Evolutionary conservation across 352 stramenopile genomes (phyloP).

Genomic region (Phytophthora pinifolia): DNA sequence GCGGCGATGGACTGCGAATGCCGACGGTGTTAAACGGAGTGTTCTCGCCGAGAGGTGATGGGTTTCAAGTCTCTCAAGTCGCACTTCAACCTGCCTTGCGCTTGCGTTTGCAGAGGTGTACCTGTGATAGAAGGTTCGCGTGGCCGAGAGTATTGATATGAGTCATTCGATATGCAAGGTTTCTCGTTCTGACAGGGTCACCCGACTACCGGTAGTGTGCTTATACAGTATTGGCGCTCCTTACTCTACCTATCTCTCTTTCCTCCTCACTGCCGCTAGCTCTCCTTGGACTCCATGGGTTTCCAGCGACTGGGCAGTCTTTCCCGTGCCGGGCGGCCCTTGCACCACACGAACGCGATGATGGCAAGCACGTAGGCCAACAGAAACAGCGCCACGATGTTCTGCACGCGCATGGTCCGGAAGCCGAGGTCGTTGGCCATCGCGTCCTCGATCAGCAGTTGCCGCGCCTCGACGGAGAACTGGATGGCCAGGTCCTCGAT

Average conservation of each 20-base stretch:
- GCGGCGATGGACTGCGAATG: constrained; percentile 16
- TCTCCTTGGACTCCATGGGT: constrained; percentile 73
- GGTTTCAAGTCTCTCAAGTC: constrained; percentile 5
- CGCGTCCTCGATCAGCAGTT: constrained; percentile 54
- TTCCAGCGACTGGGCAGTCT: constrained; percentile 81
- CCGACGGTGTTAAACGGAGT: constrained; percentile 8
- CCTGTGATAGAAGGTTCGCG: too few species aligned
- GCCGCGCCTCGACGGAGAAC: constrained; percentile 72
- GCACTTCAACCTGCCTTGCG: constrained; percentile 31
- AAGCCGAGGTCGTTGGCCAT: constrained; percentile 39
- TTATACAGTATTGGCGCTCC: too few species aligned
- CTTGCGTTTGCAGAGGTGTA: too few species aligned
- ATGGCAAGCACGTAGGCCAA: constrained; percentile 66
- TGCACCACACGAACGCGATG: constrained; percentile 80
- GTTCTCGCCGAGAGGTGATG: constrained; percentile 1
- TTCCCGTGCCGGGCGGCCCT: constrained; percentile 64
- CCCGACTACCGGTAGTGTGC: too few species aligned
- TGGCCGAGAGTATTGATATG: too few species aligned
- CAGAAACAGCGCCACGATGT: constrained; percentile 70
- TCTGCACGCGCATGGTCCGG: constrained; percentile 42
- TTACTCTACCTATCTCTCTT: constrained; percentile 17
- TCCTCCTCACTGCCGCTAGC: constrained; percentile 22
- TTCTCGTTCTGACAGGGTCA: too few species aligned
- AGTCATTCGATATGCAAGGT: too few species aligned
- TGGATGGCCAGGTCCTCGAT: constrained; percentile 80